Evolutionary conservation across 2,329 filamentous ascomycete genomes (phyloP), one percentile per base, ranked within the genome.

Genomic region (Ophiocordyceps polyrhachis-furcata): DNA sequence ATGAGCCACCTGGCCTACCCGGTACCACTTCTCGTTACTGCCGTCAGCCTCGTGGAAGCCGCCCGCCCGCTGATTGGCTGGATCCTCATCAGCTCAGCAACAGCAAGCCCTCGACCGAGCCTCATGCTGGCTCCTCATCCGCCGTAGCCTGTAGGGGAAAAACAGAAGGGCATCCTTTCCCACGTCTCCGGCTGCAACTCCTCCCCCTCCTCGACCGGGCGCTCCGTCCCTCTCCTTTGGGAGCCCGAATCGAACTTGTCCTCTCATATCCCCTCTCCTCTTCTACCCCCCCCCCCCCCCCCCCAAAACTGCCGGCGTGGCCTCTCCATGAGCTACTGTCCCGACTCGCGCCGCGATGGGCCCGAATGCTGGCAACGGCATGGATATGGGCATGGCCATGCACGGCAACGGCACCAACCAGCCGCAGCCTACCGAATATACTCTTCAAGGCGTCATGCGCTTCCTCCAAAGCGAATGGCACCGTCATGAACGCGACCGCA

Each of bases 391-490:
- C 71, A 61, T 56, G 51, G 62, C 59, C 57, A 67, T 66, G 64
- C 65, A 65, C 57, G 57, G 62, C 52, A 63, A 65, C 55, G 60
- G 62, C 53, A 55, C 62, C 48, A 70, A 68, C 57, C 66, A 73
- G 52, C 73, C 72, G 40, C 70, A 70, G 53, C 71, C 72, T 49
- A 78, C 74, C 49, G 74, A 77, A 53, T 78, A 78, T 53, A 78
- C 74, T 7, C 61, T 78, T 35, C 74, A 78, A 62, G 74, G 91
- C 58, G 91, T 98, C 35, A 98, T 98, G 91, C 88, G 91, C 63
- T 98, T 98, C 62, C 77, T 98, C 37, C 91, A 98, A 67, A 91
- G 91, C 42, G 89, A 98, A 74, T 98, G 91, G 91, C 91, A 98
- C 65, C 82, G 86, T 53, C 89, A 98, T 63, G 91, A 98, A 66